Base-by-base conservation (phyloP, 1,284 basidiomycete species). In the Cystobasidiaceae sp. region DNA sequence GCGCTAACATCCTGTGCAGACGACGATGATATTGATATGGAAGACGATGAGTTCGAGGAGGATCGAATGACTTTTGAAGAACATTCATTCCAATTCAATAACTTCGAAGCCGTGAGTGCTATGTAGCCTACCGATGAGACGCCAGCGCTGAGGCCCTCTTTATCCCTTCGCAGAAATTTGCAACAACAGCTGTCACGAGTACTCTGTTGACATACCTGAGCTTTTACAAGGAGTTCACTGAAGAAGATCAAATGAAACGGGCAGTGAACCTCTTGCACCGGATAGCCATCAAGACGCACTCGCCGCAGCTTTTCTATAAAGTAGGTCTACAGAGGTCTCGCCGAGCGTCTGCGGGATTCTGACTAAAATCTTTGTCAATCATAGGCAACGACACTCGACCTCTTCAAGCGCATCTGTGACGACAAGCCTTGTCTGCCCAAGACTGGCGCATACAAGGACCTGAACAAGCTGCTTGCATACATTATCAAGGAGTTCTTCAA, bases 401-500 rank as follows among this genome's bases (percentile, higher is more conserved):
- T 94, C 34, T 96, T 96, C 82, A 87, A 87, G 74, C 78, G 81
- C 33, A 87, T 97, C 70, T 78, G 94, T 51, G 85, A 86, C 59
- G 85, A 90, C 73, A 84, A 89, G 74, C 82, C 83, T 66, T 82
- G 84, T 6, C 80, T 93, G 45, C 89, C 90, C 51, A 83, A 83
- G 60, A 85, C 88, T 48, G 85, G 86, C 67, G 80, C 88, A 1
- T 86, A 89, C 77, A 87, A 87, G 71, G 92, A 97, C 76, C 83
- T 96, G 41, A 76, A 89, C 52, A 82, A 83, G 60, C 78, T 96
- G 27, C 86, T 96, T 78, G 88, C 85, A 71, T 97, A 84, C 77
- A 81, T 96, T 59, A 80, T 94, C 60, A 85, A 89, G 45, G 86
- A 88, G 74, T 96, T 94, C 80, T 96, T 97, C 84, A 96, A 93